Conservation (phyloP, 2,329 filamentous ascomycete species). For the Cytospora piceae region DNA sequence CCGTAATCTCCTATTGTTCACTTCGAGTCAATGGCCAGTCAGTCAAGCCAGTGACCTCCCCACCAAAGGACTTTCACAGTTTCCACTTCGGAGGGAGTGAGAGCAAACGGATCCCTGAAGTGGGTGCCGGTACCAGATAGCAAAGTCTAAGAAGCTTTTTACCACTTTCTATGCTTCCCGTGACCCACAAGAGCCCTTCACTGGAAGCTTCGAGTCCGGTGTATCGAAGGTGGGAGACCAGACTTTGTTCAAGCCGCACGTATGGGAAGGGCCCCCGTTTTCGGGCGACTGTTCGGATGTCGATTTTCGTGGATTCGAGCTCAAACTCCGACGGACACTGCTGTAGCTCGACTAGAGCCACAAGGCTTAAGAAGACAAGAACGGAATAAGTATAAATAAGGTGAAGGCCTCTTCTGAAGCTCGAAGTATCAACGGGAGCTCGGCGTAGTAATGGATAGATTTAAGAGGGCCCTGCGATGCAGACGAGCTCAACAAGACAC, state of each 20-base stretch:
- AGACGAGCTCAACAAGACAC: conserved; percentile 11
- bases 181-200: conserved; percentile 1
- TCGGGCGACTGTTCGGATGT: neutral
- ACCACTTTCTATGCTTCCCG: neutral
- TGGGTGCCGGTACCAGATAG: neutral
- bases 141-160: neutral
- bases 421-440: neutral
- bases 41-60: conserved; percentile 10
- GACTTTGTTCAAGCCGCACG: neutral
- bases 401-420: conserved; percentile 5
- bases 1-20: conserved; percentile 21
- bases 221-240: neutral
- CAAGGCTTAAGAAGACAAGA: conserved; percentile 6
- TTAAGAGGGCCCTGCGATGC: neutral
- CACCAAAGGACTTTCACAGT: conserved; percentile 11
- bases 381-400: conserved; percentile 11
- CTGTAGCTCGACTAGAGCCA: conserved; percentile 20
- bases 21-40: conserved; percentile 27
- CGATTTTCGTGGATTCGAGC: conserved; percentile 8
- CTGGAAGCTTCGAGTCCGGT: neutral
- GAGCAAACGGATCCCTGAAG: conserved; percentile 1
- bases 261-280: conserved; percentile 5
- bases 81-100: conserved; percentile 17
- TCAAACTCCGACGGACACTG: conserved; percentile 10
- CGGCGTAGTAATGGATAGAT: neutral